phyloP scores from a whole-genome alignment of 2,329 filamentous ascomycete species.

The Phaeoacremonium minimum region DNA sequence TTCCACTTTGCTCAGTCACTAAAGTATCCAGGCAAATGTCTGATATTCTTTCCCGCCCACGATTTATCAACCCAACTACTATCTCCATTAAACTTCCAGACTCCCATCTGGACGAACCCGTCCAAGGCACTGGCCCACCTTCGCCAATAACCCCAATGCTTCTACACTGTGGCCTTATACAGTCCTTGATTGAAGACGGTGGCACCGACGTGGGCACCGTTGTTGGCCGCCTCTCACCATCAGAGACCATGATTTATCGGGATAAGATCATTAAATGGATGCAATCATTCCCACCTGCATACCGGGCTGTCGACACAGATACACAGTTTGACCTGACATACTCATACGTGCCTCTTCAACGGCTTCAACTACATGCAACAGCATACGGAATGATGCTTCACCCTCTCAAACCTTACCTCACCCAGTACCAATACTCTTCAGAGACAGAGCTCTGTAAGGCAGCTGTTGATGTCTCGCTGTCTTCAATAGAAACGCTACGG shows the following conservation, averaged over 20 bases:
- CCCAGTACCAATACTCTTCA: neutral
- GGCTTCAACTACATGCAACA: slow-evolving; percentile 19
- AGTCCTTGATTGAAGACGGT: neutral
- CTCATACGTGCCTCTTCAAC: neutral
- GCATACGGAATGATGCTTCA: slow-evolving; percentile 18
- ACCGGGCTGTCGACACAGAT: neutral
- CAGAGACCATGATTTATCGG: neutral
- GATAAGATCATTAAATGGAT: neutral
- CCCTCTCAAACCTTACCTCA: slow-evolving; percentile 17
- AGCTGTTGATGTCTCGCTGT: slow-evolving; percentile 15
- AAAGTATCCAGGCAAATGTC: neutral
- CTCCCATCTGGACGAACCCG: neutral
- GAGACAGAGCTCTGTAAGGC: slow-evolving; percentile 1
- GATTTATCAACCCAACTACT: neutral
- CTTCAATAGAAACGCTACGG: slow-evolving; percentile 14
- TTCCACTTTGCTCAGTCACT: neutral
- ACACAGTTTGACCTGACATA: neutral
- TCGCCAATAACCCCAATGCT: neutral
- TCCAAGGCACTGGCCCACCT: neutral
- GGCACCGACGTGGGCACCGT: neutral
- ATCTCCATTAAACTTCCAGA: neutral
- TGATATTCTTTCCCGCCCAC: neutral
- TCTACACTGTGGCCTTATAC: neutral
- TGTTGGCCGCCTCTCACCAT: too few relatives aligned
- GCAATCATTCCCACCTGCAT: neutral